Percentiles rank a stretch among this genome's conserved stretches.
phyloP scores from a whole-genome alignment of 768 basidiomycete species.

The Phanerochaete sordida region DNA sequence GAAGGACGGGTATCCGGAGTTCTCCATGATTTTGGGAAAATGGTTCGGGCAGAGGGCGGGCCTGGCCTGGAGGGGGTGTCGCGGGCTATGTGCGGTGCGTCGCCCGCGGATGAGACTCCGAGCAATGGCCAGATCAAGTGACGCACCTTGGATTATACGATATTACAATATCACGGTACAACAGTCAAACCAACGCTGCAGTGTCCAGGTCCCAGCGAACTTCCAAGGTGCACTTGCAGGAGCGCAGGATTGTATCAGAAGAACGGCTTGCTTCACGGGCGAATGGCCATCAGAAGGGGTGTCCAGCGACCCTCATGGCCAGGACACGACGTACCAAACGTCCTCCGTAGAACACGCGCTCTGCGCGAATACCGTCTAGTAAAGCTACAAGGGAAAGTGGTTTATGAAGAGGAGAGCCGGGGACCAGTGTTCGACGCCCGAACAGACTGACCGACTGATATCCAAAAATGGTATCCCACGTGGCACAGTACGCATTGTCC shows the following conservation, averaged over 20 bases:
- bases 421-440: background rate
- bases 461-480: background rate
- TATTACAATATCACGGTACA: background rate
- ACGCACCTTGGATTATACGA: background rate
- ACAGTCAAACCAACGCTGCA: background rate
- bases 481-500: too few relatives aligned
- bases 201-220: background rate
- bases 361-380: constrained; percentile 2
- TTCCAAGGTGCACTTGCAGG: background rate
- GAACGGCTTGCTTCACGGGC: background rate
- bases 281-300: background rate
- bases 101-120: background rate
- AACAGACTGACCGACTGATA: background rate
- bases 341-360: background rate
- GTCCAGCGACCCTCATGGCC: background rate
- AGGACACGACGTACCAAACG: background rate
- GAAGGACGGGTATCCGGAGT: constrained; percentile 18
- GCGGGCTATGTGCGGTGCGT: background rate
- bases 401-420: background rate
- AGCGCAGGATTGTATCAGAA: constrained; percentile 1
- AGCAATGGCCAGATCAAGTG: background rate
- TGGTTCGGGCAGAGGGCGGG: background rate
- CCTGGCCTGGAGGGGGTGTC: background rate
- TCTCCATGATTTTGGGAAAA: constrained; percentile 17
- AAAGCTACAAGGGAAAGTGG: background rate